phyloP scores from a whole-genome alignment of 768 basidiomycete genomes.

The Suillus tomentosus region DNA sequence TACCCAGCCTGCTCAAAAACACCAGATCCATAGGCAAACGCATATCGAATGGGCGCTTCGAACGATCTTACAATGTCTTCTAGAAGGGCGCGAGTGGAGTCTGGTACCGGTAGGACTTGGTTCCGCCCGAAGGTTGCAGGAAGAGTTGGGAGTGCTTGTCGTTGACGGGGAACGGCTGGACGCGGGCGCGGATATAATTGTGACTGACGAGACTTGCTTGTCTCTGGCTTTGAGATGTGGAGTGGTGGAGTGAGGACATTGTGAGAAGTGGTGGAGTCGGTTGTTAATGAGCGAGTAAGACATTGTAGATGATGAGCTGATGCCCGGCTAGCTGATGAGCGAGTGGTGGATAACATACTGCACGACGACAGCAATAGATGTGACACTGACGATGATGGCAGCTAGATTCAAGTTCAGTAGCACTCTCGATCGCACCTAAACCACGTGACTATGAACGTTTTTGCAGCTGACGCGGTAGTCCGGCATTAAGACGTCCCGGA shows the following conservation, averaged over 20 bases:
- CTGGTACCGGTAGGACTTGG: conserved; percentile 77
- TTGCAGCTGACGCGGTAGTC: background rate
- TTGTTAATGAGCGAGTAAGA: conserved; percentile 27
- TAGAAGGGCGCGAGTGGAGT: conserved; percentile 76
- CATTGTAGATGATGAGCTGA: conserved; percentile 17
- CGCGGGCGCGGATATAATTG: conserved; percentile 48
- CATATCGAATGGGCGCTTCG: conserved; percentile 91
- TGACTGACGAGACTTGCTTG: conserved; percentile 32
- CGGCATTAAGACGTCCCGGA: background rate
- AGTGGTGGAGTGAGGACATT: conserved; percentile 32
- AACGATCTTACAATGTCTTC: conserved; percentile 81
- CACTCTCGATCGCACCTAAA: background rate
- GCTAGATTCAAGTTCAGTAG: background rate
- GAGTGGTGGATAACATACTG: conserved; percentile 29
- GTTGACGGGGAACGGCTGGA: conserved; percentile 27
- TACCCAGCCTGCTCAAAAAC: conserved; percentile 94
- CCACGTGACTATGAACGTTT: background rate
- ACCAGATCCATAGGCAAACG: conserved; percentile 96
- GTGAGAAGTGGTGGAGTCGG: conserved; percentile 27
- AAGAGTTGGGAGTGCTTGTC: conserved; percentile 49
- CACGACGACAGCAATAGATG: conserved; percentile 6
- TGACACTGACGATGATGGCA: background rate
- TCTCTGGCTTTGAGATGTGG: conserved; percentile 32
- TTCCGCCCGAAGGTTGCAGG: conserved; percentile 79
- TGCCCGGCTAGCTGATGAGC: conserved; percentile 16